Base-by-base conservation (phyloP, 768 basidiomycete genomes). In the Grammothele lineata region DNA sequence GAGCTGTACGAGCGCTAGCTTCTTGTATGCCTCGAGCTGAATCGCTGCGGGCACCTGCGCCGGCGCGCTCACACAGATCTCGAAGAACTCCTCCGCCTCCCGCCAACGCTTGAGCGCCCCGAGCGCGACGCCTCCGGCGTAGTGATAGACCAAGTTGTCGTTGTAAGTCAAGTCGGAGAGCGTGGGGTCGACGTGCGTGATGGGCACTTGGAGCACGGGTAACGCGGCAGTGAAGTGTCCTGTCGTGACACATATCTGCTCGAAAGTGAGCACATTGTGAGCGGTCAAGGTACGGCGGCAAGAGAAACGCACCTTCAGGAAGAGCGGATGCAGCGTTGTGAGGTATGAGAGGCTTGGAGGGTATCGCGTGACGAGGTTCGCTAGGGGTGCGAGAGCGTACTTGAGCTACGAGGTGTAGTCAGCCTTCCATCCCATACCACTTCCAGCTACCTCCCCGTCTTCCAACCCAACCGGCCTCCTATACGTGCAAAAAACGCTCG, bases 21-120 rank as follows among this genome's bases (percentile, higher is more conserved):
- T 92, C 74, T 94, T 94, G 57, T 85, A 68, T 0, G 92, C 92
- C 59, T 93, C 92, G 57, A 92, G 64, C 62, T 95, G 92, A 3
- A 93, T 70, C 7, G 85, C 80, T 3, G 75, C 84, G 4, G 80
- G 85, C 18, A 76, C 75, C 25, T 58, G 57, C 6, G 63, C 66
- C 15, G 66, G 66, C 9, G 65, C 62, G 26, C 77, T 78, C 19
- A 83, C 81, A 48, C 84, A 85, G 22, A 86, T 85, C 66, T 95
- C 92, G 40, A 93, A 84, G 52, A 77, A 82, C 45, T 89, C 85
- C 47, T 81, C 79, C 0, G 92, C 87, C 8, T 82, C 74, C 2
- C 68, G 56, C 80, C 84, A 92, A 15, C 70, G 70, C 56, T 81
- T 81, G 35, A 88, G 69, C 0, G 80, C 79, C 8, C 71, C 66